Conservation (phyloP, 305 asterid genomes). For the Andrographis paniculata region DNA sequence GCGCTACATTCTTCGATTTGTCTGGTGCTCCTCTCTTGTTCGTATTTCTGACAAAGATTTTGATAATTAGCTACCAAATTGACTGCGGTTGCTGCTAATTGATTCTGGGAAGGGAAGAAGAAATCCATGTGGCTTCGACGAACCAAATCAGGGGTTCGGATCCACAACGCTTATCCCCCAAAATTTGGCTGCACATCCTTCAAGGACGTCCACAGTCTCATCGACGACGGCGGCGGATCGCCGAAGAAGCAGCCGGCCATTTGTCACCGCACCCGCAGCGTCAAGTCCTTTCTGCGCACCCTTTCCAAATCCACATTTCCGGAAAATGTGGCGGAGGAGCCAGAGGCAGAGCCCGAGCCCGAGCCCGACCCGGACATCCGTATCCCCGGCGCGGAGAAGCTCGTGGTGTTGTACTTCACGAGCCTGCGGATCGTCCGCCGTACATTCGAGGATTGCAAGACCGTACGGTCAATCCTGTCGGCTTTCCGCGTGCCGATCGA, state of each 20-base stretch:
- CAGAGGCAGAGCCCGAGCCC: constrained; percentile 22
- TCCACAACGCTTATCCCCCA: constrained; percentile 32
- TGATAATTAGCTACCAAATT: background rate
- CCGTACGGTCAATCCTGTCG: constrained; percentile 55
- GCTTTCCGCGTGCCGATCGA: constrained; percentile 66
- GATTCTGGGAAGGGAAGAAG: too few species aligned
- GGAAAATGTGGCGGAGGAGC: constrained; percentile 3
- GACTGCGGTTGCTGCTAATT: too few species aligned
- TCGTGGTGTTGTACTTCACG: constrained; percentile 70
- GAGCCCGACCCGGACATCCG: constrained; percentile 34
- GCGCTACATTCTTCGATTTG: too few species aligned
- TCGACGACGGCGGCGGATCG: constrained; percentile 22
- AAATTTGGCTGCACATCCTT: constrained; percentile 70
- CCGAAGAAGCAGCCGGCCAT: constrained; percentile 26
- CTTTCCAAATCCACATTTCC: constrained; percentile 29
- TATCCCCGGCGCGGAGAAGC: constrained; percentile 63
- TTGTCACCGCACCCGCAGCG: constrained; percentile 72
- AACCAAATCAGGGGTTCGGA: constrained; percentile 47
- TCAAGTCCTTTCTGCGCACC: constrained; percentile 46
- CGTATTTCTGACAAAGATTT: too few species aligned
- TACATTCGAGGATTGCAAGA: constrained; percentile 80
- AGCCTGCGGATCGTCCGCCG: constrained; percentile 77
- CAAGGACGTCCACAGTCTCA: constrained; percentile 69
- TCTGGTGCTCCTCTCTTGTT: too few species aligned
- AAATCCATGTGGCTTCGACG: constrained; percentile 66